Evolutionary conservation across 345 rosid genomes (phyloP).

Genomic region (Excoecaria cochinchinensis): DNA sequence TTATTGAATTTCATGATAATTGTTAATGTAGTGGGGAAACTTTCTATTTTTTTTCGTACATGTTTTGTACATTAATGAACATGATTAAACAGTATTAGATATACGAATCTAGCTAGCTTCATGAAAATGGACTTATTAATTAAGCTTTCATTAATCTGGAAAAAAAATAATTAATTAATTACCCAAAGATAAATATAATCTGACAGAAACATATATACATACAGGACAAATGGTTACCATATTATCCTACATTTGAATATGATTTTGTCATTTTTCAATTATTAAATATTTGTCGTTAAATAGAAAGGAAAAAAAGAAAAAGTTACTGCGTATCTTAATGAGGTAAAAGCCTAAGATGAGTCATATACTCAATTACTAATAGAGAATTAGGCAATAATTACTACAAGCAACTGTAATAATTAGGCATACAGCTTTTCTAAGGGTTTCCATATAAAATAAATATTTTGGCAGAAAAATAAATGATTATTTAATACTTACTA

Average conservation of each 20-base stretch:
- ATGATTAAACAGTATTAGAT: slow-evolving; percentile 6
- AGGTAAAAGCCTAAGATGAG: not conserved
- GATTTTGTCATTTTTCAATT: slow-evolving; percentile 4
- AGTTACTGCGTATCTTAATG: not conserved
- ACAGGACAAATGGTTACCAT: not conserved
- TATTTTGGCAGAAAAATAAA: too few relatives aligned
- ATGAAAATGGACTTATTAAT: not conserved
- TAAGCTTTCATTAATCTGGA: not conserved
- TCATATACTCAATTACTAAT: too few relatives aligned
- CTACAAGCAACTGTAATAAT: not conserved
- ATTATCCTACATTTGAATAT: slow-evolving; percentile 3
- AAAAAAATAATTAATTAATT: not conserved
- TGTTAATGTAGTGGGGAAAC: not conserved
- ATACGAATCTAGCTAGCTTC: not conserved
- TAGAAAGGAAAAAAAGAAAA: too few relatives aligned
- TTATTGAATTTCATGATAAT: not conserved
- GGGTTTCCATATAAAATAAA: too few relatives aligned
- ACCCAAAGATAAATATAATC: slow-evolving; percentile 4
- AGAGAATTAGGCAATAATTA: too few relatives aligned
- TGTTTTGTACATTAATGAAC: not conserved
- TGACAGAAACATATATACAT: not conserved
- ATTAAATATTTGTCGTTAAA: not conserved
- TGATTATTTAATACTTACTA: too few relatives aligned
- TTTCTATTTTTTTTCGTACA: not conserved
- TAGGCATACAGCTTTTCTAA: too few relatives aligned